phyloP scores from a whole-genome alignment of 2,329 filamentous ascomycete species.

The Cladobotryum mycophilum region DNA sequence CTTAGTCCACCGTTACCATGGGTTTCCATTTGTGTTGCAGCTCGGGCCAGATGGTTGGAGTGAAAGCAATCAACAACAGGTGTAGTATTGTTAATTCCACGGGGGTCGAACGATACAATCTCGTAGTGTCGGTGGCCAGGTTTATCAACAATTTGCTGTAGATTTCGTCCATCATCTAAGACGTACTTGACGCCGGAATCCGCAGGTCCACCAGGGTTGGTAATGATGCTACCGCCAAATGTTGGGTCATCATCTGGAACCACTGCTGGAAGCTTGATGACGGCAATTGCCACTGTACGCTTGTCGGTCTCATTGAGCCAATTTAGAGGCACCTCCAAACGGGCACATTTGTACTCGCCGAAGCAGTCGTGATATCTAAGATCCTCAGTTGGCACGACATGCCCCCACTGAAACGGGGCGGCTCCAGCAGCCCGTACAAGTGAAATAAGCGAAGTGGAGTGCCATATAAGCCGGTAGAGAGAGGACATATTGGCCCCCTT shows the following conservation, averaged over 20 bases:
- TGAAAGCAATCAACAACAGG: conserved; percentile 33
- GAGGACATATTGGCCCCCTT: too few relatives aligned
- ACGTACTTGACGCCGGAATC: conserved; percentile 29
- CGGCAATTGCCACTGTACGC: conserved; percentile 30
- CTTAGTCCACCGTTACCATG: conserved; percentile 24
- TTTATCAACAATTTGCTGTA: conserved; percentile 22
- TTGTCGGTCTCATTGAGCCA: conserved; percentile 25
- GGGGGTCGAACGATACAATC: conserved; percentile 36
- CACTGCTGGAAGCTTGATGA: conserved; percentile 31
- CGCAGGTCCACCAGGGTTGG: conserved; percentile 39
- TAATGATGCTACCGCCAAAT: conserved; percentile 36
- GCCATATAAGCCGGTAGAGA: too few relatives aligned
- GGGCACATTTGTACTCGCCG: conserved; percentile 31
- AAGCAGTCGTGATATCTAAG: conserved; percentile 29
- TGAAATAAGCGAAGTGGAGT: too few relatives aligned
- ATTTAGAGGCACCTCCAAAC: conserved; percentile 36
- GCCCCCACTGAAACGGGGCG: too few relatives aligned
- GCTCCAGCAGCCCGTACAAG: too few relatives aligned
- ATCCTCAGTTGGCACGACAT: too few relatives aligned
- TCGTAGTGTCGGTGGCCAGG: conserved; percentile 29
- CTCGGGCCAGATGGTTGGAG: conserved; percentile 21
- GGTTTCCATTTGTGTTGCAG: conserved; percentile 22
- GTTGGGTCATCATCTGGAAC: conserved; percentile 28
- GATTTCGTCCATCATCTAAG: conserved; percentile 15
- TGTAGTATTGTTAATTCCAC: conserved; percentile 31